phyloP scores from a whole-genome alignment of 331 rosid genomes.

The Cydonia oblonga region DNA sequence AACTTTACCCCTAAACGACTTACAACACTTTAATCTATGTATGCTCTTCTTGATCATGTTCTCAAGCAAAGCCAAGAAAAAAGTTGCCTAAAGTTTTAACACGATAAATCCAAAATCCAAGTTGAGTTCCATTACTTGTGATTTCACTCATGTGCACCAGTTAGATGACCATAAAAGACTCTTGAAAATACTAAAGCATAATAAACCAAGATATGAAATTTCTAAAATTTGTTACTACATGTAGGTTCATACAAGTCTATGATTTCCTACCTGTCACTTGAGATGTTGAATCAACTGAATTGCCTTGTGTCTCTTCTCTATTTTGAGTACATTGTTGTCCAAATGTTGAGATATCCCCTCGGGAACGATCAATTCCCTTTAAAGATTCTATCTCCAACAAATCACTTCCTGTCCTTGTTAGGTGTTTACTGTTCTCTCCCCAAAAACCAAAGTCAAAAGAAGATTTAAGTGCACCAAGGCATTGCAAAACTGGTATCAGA shows the following conservation, averaged over 20 bases:
- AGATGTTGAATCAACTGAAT: slow-evolving; percentile 15
- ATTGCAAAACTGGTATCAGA: slow-evolving; percentile 65
- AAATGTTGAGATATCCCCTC: background rate
- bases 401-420: slow-evolving; percentile 61
- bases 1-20: background rate
- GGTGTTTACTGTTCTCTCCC: slow-evolving; percentile 39
- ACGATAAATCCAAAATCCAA: background rate
- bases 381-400: slow-evolving; percentile 35
- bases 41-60: background rate
- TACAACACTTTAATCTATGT: background rate
- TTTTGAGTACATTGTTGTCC: slow-evolving; percentile 12
- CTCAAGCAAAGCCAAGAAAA: background rate
- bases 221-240: background rate
- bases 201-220: background rate
- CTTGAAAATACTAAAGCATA: background rate
- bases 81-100: background rate
- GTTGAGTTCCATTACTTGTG: background rate
- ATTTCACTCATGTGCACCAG: background rate
- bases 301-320: slow-evolving; percentile 2
- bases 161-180: background rate
- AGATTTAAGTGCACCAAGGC: slow-evolving; percentile 59
- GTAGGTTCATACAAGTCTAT: background rate
- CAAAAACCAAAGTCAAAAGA: slow-evolving; percentile 53
- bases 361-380: slow-evolving; percentile 18
- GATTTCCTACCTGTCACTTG: slow-evolving; percentile 15